These are phyloP conservation scores for Syncephalastrum monosporum DNA, from an alignment of 371 early-diverging fungal species.

Conservation along the genomic window DNA sequence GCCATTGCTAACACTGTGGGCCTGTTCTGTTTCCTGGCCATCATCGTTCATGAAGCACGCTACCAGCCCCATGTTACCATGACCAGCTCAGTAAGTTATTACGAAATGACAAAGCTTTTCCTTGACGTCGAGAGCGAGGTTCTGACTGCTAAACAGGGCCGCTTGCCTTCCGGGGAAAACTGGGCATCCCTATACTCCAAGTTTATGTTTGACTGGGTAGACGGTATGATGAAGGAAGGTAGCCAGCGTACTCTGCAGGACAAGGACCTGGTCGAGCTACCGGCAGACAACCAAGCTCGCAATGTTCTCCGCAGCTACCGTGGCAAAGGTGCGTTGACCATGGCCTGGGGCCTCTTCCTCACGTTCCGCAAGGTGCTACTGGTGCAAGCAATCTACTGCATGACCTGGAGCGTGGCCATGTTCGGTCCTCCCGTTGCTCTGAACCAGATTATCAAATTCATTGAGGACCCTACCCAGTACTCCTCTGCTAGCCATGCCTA, in stretches of 20 bases:
- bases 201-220: conserved; percentile 32
- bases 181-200: conserved; percentile 52
- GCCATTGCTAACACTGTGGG: conserved; percentile 15
- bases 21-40: conserved; percentile 5
- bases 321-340: no score
- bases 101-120: conserved; percentile 39
- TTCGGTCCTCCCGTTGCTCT: conserved; percentile 58
- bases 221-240: conserved; percentile 53
- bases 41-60: conserved; percentile 34
- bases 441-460: conserved; percentile 55
- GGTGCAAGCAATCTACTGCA: conserved; percentile 41
- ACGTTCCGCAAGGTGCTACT: conserved; percentile 36
- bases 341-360: conserved; percentile 16
- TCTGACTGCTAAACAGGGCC: conserved; percentile 33
- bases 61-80: conserved; percentile 28
- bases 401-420: conserved; percentile 49
- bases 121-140: conserved; percentile 34
- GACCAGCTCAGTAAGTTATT: conserved; percentile 35
- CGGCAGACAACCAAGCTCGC: conserved; percentile 20
- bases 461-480: conserved; percentile 33
- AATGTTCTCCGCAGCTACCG: conserved; percentile 21
- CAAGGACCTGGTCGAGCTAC: conserved; percentile 38
- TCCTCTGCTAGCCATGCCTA: conserved; percentile 39
- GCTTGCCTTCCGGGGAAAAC: conserved; percentile 49
- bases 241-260: conserved; percentile 47